phyloP scores from a whole-genome alignment of 495 filamentous ascomycete species.

The Thozetella sp. region DNA sequence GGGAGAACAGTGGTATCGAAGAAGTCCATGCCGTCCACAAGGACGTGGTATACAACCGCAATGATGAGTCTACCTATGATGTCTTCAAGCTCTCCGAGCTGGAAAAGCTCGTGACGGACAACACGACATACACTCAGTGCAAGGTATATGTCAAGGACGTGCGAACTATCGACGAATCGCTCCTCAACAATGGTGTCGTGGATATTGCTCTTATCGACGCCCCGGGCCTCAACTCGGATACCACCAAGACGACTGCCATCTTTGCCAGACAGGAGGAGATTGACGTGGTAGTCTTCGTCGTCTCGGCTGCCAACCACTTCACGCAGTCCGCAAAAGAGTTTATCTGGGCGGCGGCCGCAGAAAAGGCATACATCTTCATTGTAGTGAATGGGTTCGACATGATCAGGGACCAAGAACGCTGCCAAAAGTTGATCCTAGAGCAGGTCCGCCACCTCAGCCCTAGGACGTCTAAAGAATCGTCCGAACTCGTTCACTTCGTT shows the following conservation, averaged over 20 bases:
- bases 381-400: slow-evolving; percentile 97
- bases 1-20: slow-evolving; percentile 87
- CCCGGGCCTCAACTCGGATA: slow-evolving; percentile 92
- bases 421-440: slow-evolving; percentile 86
- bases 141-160: slow-evolving; percentile 97
- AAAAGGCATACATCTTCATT: slow-evolving; percentile 99
- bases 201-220: slow-evolving; percentile 98
- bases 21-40: slow-evolving; percentile 95
- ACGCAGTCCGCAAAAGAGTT: slow-evolving; percentile 96
- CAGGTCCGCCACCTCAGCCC: slow-evolving; percentile 85
- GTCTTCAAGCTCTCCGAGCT: slow-evolving; percentile 76
- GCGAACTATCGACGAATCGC: slow-evolving; percentile 85
- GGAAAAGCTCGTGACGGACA: slow-evolving; percentile 88
- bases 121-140: slow-evolving; percentile 85
- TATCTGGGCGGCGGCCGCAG: slow-evolving; percentile 90
- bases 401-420: slow-evolving; percentile 83
- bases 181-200: slow-evolving; percentile 96
- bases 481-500: slow-evolving; percentile 94
- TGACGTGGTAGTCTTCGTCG: slow-evolving; percentile 97
- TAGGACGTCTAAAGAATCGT: slow-evolving; percentile 87
- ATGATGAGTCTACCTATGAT: slow-evolving; percentile 92
- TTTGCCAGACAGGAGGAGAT: slow-evolving; percentile 98
- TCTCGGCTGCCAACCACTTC: slow-evolving; percentile 96
- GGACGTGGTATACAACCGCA: slow-evolving; percentile 75
- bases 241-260: slow-evolving; percentile 92